Conservation (phyloP, 208 protist genomes). For the Endotrypanum monterogeii region DNA sequence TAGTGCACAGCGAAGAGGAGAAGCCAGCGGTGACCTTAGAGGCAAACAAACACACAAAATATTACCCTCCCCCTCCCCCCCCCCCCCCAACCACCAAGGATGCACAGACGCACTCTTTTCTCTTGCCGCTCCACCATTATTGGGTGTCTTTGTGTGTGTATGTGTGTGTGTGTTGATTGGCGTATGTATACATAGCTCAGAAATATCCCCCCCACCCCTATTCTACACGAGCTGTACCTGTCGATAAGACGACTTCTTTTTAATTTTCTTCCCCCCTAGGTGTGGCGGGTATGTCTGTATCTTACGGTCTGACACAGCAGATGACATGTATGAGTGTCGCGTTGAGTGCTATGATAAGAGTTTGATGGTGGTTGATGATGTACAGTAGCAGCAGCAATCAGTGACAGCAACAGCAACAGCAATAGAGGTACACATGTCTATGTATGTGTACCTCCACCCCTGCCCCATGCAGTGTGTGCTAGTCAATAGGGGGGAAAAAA, state of each 20-base stretch:
- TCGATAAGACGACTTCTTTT: neutral
- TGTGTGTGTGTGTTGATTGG: neutral
- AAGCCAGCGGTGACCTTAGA: neutral
- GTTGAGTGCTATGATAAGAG: neutral
- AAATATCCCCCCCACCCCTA: neutral
- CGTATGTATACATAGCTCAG: neutral
- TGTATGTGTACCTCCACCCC: neutral
- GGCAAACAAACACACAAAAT: neutral
- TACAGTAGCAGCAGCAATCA: neutral
- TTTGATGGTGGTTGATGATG: constrained; percentile 3
- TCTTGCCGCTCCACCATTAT: neutral
- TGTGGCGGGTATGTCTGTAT: neutral
- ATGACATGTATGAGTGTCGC: neutral
- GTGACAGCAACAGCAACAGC: neutral
- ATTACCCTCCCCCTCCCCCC: neutral
- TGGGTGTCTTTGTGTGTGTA: neutral
- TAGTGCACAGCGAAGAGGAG: neutral
- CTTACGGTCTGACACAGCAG: neutral
- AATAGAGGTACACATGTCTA: neutral
- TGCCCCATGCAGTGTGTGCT: neutral
- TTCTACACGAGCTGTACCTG: neutral
- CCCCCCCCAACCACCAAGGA: neutral
- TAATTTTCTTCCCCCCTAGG: neutral
- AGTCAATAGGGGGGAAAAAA: neutral
- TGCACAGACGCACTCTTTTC: neutral